phyloP scores from a whole-genome alignment of 495 filamentous ascomycete species.

The Penicillium subrubescens region DNA sequence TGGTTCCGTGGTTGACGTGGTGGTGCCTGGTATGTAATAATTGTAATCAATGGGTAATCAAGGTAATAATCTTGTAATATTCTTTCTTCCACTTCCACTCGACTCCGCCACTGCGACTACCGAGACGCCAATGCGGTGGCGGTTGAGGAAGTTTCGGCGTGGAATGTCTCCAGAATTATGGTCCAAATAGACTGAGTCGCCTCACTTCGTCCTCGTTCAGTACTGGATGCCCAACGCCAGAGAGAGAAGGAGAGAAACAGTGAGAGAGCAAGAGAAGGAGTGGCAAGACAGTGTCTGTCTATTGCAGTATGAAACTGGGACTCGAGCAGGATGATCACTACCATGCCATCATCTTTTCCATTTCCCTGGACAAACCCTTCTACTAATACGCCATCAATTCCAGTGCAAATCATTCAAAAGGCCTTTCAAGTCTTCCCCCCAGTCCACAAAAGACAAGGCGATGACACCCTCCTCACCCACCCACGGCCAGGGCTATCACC shows the following conservation, averaged over 20 bases:
- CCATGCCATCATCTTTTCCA: neutral
- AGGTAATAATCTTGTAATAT: too few species aligned
- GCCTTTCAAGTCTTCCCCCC: neutral
- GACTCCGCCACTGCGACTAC: neutral
- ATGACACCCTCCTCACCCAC: neutral
- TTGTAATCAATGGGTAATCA: too few species aligned
- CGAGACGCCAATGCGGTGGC: slow-evolving; percentile 3
- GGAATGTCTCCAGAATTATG: neutral
- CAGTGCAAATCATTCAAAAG: neutral
- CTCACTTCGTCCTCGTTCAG: slow-evolving; percentile 1
- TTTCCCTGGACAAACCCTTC: neutral
- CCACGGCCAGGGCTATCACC: neutral
- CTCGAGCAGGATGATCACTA: neutral
- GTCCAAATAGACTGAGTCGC: neutral
- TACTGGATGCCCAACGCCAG: neutral
- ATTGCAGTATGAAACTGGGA: neutral
- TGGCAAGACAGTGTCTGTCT: neutral
- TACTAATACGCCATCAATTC: neutral
- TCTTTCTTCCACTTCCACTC: too few species aligned
- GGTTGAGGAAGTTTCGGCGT: neutral
- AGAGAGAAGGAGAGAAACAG: neutral
- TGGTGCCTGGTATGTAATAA: too few species aligned
- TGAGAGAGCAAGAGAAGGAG: neutral
- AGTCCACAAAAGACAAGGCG: neutral
- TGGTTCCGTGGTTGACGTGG: too few species aligned